Evolutionary conservation across 495 filamentous ascomycete species (phyloP), one percentile per base, ranked within the genome.

Genomic region (Haplographium delicatum): DNA sequence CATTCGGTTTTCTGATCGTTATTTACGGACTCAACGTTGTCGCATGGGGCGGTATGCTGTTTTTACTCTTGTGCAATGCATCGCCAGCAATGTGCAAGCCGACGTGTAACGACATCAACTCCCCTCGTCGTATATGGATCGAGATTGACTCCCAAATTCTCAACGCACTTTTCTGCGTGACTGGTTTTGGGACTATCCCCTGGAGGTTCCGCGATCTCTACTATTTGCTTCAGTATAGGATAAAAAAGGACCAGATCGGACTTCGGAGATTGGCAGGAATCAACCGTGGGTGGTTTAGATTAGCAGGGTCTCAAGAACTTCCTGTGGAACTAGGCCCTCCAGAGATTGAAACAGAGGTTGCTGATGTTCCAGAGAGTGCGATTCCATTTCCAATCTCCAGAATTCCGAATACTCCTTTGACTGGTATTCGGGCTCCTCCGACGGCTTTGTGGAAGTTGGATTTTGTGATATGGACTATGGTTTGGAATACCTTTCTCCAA

Each of bases 1-100:
- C 84, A 0, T 65, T 80, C 56, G 87, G 88, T 9, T 85, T 89
- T 63, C 69, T 88, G 52, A 72, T 89, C 37, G 83, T 79, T 2
- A 63, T 94, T 34, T 94, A 95, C 68, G 82, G 82, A 16, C 78
- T 93, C 28, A 88, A 86, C 45, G 75, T 93, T 2, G 72, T 94
- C 4, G 89, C 88, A 7, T 95, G 89, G 89, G 89, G 89, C 44
- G 86, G 82, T 28, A 94, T 95, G 89, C 71, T 94, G 16, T 91
- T 95, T 70, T 72, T 94, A 15, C 76, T 95, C 7, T 73, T 94
- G 46, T 80, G 76, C 66, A 83, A 85, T 57, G 89, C 84, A 10
- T 73, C 79, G 0, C 83, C 87, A 1, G 81, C 81, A 53, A 91
- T 93, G 89, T 93, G 88, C 68, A 72, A 74, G 39, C 84, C 81